A percentile compares a stretch with the other conserved stretches of the same genome.
Conservation (phyloP, 164 flowering plant genomes). For the Stephania yunnanensis region DNA sequence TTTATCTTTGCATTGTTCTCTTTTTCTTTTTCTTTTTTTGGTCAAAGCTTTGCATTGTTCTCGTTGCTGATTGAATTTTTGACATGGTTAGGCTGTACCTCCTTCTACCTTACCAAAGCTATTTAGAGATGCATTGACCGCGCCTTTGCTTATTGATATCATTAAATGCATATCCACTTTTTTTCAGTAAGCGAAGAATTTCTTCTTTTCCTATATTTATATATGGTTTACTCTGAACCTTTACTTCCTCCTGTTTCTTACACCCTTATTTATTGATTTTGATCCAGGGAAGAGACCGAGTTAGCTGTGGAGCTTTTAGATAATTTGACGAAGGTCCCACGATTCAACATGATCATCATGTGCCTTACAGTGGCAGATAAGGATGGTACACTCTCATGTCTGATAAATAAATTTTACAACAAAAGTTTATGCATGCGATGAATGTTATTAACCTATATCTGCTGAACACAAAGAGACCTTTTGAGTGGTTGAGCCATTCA, state of each 20-base stretch:
- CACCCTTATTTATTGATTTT: background rate
- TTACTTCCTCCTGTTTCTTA: background rate
- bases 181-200: conserved; percentile 49
- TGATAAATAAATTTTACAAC: background rate
- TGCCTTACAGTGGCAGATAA: conserved; percentile 64
- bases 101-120: conserved; percentile 67
- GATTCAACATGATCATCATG: conserved; percentile 82
- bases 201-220: background rate
- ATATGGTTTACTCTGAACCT: background rate
- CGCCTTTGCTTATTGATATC: conserved; percentile 65
- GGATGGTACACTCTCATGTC: conserved; percentile 47
- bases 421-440: background rate
- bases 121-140: conserved; percentile 77
- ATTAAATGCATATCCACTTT: conserved; percentile 66
- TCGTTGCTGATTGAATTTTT: conserved; percentile 10
- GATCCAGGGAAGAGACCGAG: conserved; percentile 68
- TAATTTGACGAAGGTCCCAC: conserved; percentile 59
- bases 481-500: too few relatives aligned
- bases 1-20: conserved; percentile 5
- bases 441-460: background rate
- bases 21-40: too few relatives aligned
- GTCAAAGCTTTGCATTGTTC: conserved; percentile 1
- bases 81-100: conserved; percentile 43
- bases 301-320: conserved; percentile 58
- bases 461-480: background rate